Evolutionary conservation across 805 yeast species (phyloP).

Genomic region (Cyberlindnera sargentensis): DNA sequence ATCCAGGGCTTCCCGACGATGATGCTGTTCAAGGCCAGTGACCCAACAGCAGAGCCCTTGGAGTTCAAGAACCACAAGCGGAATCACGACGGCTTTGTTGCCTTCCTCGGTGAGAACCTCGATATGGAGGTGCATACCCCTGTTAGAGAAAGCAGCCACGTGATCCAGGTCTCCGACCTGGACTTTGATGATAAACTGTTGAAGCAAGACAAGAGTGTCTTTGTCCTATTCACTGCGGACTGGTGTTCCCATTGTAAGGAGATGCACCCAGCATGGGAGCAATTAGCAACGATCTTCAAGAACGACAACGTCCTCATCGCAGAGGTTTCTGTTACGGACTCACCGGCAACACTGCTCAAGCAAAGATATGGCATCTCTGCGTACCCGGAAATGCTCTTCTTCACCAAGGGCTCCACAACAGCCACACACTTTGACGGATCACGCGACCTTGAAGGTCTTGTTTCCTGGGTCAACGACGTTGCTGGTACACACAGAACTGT

Average conservation of each 20-base stretch:
- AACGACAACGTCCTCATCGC: constrained; percentile 33
- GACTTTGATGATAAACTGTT: constrained; percentile 31
- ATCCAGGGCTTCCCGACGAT: constrained; percentile 91
- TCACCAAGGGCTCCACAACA: constrained; percentile 21
- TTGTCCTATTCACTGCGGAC: constrained; percentile 39
- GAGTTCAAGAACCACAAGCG: constrained; percentile 56
- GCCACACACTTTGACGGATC: constrained; percentile 25
- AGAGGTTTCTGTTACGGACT: constrained; percentile 37
- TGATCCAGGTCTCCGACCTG: constrained; percentile 23
- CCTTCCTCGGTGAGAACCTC: constrained; percentile 48
- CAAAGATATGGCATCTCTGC: constrained; percentile 33
- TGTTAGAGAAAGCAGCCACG: constrained; percentile 15
- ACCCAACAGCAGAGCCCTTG: constrained; percentile 44
- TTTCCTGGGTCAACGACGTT: constrained; percentile 43
- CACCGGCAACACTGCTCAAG: constrained; percentile 36
- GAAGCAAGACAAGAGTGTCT: constrained; percentile 13
- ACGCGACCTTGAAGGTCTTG: constrained; percentile 43
- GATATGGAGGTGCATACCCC: constrained; percentile 27
- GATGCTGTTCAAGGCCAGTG: constrained; percentile 55
- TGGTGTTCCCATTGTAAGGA: constrained; percentile 51
- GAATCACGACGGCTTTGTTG: constrained; percentile 58
- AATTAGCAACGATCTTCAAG: constrained; percentile 38
- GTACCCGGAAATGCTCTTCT: constrained; percentile 45
- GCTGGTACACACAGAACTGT: constrained; percentile 29
- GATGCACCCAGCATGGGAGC: constrained; percentile 40